Evolutionary conservation across 1,284 basidiomycete genomes (phyloP), one percentile per base, ranked within the genome.

Genomic region (Meripilus lineatus): DNA sequence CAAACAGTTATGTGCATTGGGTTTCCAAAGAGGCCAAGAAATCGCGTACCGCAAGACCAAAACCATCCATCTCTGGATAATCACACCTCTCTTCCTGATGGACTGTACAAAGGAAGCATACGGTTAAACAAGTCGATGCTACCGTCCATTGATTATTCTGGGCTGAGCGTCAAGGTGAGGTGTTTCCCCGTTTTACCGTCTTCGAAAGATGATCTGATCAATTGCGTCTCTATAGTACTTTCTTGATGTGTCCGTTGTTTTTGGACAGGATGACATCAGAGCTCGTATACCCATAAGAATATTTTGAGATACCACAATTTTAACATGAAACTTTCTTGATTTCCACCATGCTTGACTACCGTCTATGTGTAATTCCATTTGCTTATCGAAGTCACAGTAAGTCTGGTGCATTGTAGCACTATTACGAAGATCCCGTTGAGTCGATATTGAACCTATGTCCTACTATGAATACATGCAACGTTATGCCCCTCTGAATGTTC

Each of bases 11-110:
- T 84, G 37, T 74, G 64, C 37, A 71, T 81, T 34, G 83, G 82
- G 2, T 85, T 86, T 50, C 79, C 81, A 14, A 85, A 85, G 50
- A 74, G 81, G 14, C 79, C 81, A 5, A 68, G 79, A 34, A 65
- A 66, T 37, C 65, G 67, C 8, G 56, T 58, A 34, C 58, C 57
- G 24, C 51, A 59, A 6, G 47, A 60, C 26, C 50, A 57, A 41
- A 49, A 50, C 11, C 77, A 79, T 52, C 75, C 76, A 7, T 67
- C 75, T 2, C 48, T 77, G 32, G 72, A 73, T 30, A 61, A 64
- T 1, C 66, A 74, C 33, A 62, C 65, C 10, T 55, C 69, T 5
- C 64, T 84, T 24, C 83, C 83, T 0, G 81, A 85, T 55, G 84
- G 83, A 5, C 66, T 86, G 10, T 76, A 72, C 54, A 82, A 81